Percentiles rank a stretch among this genome's conserved stretches.
Conservation (phyloP, 2,329 filamentous ascomycete genomes). For the Sphaceloma murrayae region DNA sequence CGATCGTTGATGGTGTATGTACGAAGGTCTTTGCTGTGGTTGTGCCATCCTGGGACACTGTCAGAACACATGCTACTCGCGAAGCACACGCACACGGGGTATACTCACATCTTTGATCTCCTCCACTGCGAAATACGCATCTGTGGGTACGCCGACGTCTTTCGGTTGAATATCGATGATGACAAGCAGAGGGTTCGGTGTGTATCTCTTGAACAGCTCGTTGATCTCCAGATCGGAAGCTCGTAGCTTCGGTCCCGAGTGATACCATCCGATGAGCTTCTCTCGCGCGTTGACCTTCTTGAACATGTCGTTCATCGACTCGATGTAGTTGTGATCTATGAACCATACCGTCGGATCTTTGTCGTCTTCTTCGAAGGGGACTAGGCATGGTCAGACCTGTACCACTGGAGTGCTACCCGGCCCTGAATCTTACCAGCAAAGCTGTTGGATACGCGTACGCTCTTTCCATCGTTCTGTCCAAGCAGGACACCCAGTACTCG, state of each 20-base stretch:
- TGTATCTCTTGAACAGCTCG: constrained; percentile 98
- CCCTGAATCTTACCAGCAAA: too few species aligned
- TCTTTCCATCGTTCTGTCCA: constrained; percentile 92
- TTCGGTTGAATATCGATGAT: constrained; percentile 98
- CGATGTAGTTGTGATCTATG: constrained; percentile 97
- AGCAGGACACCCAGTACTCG: constrained; percentile 90
- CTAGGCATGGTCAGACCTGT: constrained; percentile 40
- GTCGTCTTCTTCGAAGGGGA: constrained; percentile 97
- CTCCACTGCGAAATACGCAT: constrained; percentile 97
- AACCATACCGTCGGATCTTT: constrained; percentile 99
- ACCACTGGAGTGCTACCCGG: too few species aligned
- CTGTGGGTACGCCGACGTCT: constrained; percentile 92
- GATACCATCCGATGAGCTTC: constrained; percentile 99
- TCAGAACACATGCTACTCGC: too few species aligned
- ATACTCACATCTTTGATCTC: constrained; percentile 87
- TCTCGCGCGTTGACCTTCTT: constrained; percentile 99
- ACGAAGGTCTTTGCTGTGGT: constrained; percentile 96
- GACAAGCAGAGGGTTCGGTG: constrained; percentile 86
- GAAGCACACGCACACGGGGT: too few species aligned
- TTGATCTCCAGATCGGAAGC: constrained; percentile 98
- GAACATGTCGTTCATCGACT: constrained; percentile 99
- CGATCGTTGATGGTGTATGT: constrained; percentile 95
- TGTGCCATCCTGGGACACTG: constrained; percentile 72
- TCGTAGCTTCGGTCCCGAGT: constrained; percentile 92
- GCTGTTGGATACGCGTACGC: constrained; percentile 95